Conservation (phyloP, 352 stramenopile genomes). For the Pythium sp. region DNA sequence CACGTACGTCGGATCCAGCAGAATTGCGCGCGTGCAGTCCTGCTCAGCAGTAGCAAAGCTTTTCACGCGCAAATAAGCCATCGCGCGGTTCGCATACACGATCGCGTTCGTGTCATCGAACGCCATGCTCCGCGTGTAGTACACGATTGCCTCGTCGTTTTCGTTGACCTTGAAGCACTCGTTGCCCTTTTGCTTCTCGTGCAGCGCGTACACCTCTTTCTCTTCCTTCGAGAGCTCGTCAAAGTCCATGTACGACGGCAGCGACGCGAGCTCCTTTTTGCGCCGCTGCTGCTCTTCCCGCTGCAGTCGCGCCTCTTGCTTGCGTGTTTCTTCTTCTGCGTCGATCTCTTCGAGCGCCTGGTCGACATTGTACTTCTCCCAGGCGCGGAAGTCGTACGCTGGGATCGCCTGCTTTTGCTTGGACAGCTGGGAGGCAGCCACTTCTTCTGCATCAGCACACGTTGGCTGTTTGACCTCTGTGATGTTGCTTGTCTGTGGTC, state of each 20-base stretch:
- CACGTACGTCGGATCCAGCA: conserved; percentile 77
- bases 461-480: conserved; percentile 8
- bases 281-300: conserved; percentile 37
- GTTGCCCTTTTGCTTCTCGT: conserved; percentile 94
- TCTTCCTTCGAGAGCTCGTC: conserved; percentile 47
- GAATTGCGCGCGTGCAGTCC: conserved; percentile 77
- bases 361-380: conserved; percentile 91
- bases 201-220: conserved; percentile 50
- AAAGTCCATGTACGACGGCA: conserved; percentile 59
- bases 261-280: conserved; percentile 38
- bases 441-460: neutral
- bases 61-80: conserved; percentile 76
- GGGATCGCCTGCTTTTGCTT: conserved; percentile 47
- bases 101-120: conserved; percentile 74
- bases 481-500: neutral
- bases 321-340: conserved; percentile 33
- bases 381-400: conserved; percentile 90
- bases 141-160: conserved; percentile 78
- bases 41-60: conserved; percentile 85
- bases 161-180: conserved; percentile 89
- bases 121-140: conserved; percentile 89
- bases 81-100: conserved; percentile 87
- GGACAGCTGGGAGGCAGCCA: conserved; percentile 18
- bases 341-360: conserved; percentile 75
- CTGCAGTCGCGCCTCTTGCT: conserved; percentile 35